Conservation (phyloP, 2,329 filamentous ascomycete genomes). For the Monilinia polystroma region DNA sequence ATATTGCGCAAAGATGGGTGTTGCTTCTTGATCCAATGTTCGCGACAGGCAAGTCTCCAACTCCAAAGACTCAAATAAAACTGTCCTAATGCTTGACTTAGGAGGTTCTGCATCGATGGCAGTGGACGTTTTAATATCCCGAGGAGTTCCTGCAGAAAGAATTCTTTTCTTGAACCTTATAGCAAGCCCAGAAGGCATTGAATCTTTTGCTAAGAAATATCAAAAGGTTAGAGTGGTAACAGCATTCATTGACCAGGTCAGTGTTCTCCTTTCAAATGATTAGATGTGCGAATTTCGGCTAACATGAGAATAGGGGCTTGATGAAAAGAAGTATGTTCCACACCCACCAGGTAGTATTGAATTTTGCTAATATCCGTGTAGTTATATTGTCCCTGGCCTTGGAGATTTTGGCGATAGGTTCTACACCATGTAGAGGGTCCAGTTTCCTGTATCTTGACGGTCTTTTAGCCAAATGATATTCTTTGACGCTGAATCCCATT, state of each 20-base stretch:
- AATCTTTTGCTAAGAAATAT: constrained; percentile 84
- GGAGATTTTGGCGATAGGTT: constrained; percentile 96
- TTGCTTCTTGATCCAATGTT: constrained; percentile 98
- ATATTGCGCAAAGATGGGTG: constrained; percentile 91
- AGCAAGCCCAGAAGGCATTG: constrained; percentile 90
- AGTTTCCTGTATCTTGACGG: not conserved
- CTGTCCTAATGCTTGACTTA: constrained; percentile 42
- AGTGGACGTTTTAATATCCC: constrained; percentile 84
- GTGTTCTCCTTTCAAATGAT: constrained; percentile 28
- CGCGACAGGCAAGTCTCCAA: constrained; percentile 69
- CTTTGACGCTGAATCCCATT: not conserved
- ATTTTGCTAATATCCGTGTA: constrained; percentile 43
- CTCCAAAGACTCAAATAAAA: not conserved
- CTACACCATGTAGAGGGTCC: constrained; percentile 71
- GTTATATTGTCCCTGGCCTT: constrained; percentile 91
- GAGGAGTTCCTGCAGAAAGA: constrained; percentile 89
- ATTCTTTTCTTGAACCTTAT: constrained; percentile 97
- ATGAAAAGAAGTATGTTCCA: constrained; percentile 85
- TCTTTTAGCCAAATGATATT: constrained; percentile 15
- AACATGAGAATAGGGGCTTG: constrained; percentile 62
- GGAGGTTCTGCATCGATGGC: constrained; percentile 97
- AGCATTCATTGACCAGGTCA: constrained; percentile 83
- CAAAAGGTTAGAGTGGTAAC: constrained; percentile 90
- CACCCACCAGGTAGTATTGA: constrained; percentile 17
- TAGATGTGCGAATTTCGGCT: constrained; percentile 19